Evolutionary conservation across 1,284 basidiomycete genomes (phyloP), one percentile per base, ranked within the genome.

Genomic region (Ganoderma lucidum): DNA sequence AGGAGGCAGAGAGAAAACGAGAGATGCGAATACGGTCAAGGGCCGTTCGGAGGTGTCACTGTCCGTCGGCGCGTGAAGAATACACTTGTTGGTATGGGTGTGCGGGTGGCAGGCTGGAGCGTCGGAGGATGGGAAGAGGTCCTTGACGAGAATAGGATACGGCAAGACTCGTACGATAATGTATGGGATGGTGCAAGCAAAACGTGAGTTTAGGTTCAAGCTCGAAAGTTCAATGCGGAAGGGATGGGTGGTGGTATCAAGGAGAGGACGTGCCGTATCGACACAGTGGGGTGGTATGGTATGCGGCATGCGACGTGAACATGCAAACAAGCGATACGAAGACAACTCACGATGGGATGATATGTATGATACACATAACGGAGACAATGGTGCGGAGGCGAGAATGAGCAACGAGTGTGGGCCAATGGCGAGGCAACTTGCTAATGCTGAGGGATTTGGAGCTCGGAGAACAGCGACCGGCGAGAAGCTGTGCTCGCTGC

Each of bases 221-320:
- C 2, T 39, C 39, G 23, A 44, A 42, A 15, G 59, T 61, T 41
- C 59, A 44, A 42, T 61, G 59, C 59, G 6, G 37, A 28, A 44
- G 59, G 41, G 59, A 42, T 61, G 8, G 8, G 35, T 35, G 41
- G 58, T 41, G 58, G 59, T 66, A 62, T 63, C 60, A 73, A 73
- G 59, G 72, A 73, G 70, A 64, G 72, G 70, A 73, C 68, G 72
- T 70, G 72, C 60, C 15, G 8, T 61, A 61, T 61, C 37, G 68
- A 64, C 70, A 70, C 70, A 71, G 48, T 23, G 28, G 6, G 62
- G 35, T 51, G 44, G 44, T 70, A 42, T 30, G 56, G 44, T 62
- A 62, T 41, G 53, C 39, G 63, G 60, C 51, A 64, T 68, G 61
- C 28, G 61, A 60, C 62, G 51, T 48, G 39, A 65, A 68, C 64